Conservation (phyloP, 1,284 basidiomycete genomes). For the Takashimella koratensis region DNA sequence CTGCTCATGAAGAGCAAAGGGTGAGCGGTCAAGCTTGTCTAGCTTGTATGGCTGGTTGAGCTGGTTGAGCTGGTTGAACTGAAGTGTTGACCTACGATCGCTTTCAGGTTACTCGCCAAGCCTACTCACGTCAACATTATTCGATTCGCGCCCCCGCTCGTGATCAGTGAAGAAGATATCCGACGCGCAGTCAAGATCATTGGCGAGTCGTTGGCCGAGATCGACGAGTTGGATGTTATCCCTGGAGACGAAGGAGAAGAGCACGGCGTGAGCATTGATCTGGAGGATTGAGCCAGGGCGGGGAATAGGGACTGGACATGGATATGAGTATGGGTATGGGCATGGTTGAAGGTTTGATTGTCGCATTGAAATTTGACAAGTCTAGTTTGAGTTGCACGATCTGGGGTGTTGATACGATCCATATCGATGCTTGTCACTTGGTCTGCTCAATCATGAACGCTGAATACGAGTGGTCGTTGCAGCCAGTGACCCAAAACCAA, state of each 20-base stretch:
- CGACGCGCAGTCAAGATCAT: conserved; percentile 72
- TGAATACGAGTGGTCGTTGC: no score
- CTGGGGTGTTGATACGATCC: no score
- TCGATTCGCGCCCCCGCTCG: conserved; percentile 90
- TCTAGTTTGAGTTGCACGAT: no score
- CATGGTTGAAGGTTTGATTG: no score
- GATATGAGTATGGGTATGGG: no score
- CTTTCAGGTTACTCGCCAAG: conserved; percentile 61
- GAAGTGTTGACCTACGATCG: neutral
- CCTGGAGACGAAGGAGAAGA: conserved; percentile 59
- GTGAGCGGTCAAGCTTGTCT: conserved; percentile 44
- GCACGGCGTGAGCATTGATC: conserved; percentile 30
- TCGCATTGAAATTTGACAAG: no score
- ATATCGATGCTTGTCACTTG: no score
- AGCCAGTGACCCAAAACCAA: no score
- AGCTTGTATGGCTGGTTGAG: no score
- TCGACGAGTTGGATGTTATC: conserved; percentile 68
- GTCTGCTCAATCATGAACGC: no score
- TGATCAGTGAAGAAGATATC: conserved; percentile 83
- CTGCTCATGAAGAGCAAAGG: conserved; percentile 86
- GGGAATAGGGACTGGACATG: no score
- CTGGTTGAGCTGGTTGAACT: neutral
- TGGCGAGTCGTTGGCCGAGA: conserved; percentile 68
- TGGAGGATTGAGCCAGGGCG: conserved; percentile 35
- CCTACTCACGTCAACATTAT: conserved; percentile 79